Base-by-base conservation (phyloP, 2,329 filamentous ascomycete genomes). In the Diaporthe aspalathi region DNA sequence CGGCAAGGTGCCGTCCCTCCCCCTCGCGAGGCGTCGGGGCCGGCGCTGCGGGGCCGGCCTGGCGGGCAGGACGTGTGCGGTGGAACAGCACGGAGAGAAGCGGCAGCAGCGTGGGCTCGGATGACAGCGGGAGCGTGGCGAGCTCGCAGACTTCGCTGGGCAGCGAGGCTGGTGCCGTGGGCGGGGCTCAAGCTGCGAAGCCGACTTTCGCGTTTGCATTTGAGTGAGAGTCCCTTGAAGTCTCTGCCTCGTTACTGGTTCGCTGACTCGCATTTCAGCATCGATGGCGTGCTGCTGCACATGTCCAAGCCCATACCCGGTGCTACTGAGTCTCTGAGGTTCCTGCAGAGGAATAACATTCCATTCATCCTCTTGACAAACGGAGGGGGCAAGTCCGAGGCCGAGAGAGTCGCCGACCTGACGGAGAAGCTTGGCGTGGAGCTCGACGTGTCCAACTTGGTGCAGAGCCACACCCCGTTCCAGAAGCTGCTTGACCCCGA, bases 281-380 rank as follows among this genome's bases (percentile, higher is more conserved):
- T 99, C 79, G 96, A 99, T 81, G 96, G 96, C 70, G 96, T 99
- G n/a, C 89, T 99, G 24, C 87, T 98, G 40, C 94, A 95, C 78
- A 92, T 93, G 72, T 90, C 92, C 5, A 89, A 91, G 73, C 91
- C 93, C 3, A 91, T 98, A 57, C 92, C 94, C 1, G 92, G 93
- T 40, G 95, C 96, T 1, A 85, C 89, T 1, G 87, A 93, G 77
- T 88, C 94, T 17, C 87, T 99, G 24, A 84, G 85, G 38, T 92
- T 90, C 77, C 90, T 98, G 24, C 90, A 94, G 76, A 83, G 87
- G 57, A 87, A 94, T 77, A 86, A 89, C 57, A 94, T 98, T 56
- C 95, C 95, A 16, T 98, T 97, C 83, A 95, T 99, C 77, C 89
- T 99, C 43, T 87, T 99, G 74, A 99, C 96, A 72, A 99, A 99